Base-by-base conservation (phyloP, 345 rosid genomes). In the Durio zibethinus region DNA sequence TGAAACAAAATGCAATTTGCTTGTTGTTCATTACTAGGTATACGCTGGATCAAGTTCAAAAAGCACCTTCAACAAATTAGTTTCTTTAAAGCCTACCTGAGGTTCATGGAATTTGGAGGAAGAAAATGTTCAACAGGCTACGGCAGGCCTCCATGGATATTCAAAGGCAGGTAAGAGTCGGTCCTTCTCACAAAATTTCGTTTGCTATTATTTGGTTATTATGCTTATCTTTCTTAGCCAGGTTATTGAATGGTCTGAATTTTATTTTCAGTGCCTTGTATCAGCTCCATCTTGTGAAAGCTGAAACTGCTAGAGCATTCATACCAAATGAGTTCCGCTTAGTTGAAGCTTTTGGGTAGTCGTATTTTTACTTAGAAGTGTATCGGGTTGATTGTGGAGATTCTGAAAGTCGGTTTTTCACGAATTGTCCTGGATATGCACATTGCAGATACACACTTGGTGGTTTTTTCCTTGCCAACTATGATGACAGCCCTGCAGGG, bases 381-480 rank as follows among this genome's bases (percentile, higher is more conserved):
- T 2, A 29, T 27, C 9, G 10, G 60, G 18, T 42, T 56, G 12
- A 18, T 52, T 56, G 29, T 33, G 45, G 68, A 4, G 72, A 18
- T 75, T 36, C 15, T 35, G 21, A 72, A 53, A 70, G 10, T 35
- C 15, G 15, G 31, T 57, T 12, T 57, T 71, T 50, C 66, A 60
- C 57, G 74, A 40, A 35, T 66, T 71, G 56, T 7, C 1, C 47
- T 9, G 15, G 43, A 45, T 64, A 64, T 83, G 71, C 54, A 76
- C 47, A 6, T 76, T 57, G 75, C 86, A 93, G 98, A 77, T 94
- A 94, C 83, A 94, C 98, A 4, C 93, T 94, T 52, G 97, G 98
- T n/a, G 98, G 99, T 1, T 93, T 93, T 83, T 96, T 96, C 68
- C 97, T 93, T 11, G 99, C 99, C 70, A 91, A 87, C 82, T 96